A percentile compares a stretch with the other conserved stretches of the same genome.
These are phyloP conservation scores for Aspergillus tanneri DNA, from an alignment of 2,329 filamentous ascomycete species.

Conservation along the genomic window DNA sequence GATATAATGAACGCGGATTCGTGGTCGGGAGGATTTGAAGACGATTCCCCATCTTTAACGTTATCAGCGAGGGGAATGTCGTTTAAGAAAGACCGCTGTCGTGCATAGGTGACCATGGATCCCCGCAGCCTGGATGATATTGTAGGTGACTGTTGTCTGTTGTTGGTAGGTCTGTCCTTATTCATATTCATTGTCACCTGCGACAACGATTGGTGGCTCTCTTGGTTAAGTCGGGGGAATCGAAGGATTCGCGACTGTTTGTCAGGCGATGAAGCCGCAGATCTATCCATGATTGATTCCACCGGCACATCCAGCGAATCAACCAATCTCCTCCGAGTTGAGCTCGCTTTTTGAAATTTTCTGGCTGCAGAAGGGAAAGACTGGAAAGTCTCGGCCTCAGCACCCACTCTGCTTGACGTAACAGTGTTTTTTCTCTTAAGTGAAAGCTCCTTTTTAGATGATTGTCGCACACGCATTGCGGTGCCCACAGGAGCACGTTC, in stretches of 20 bases:
- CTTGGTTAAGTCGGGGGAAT: neutral
- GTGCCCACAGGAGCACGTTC: too few relatives aligned
- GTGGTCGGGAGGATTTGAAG: neutral
- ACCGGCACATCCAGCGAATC: neutral
- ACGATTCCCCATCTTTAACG: constrained; percentile 3
- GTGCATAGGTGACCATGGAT: constrained; percentile 58
- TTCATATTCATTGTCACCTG: neutral
- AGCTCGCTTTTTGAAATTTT: neutral
- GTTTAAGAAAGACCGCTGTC: constrained; percentile 59
- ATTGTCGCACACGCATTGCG: too few relatives aligned
- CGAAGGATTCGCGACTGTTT: too few relatives aligned
- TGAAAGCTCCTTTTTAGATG: too few relatives aligned
- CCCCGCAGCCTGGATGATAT: constrained; percentile 30
- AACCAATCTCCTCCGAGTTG: neutral
- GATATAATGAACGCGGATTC: too few relatives aligned
- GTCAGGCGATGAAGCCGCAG: neutral
- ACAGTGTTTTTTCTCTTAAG: too few relatives aligned
- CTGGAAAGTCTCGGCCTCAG: too few relatives aligned
- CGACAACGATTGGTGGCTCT: neutral
- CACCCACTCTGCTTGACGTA: too few relatives aligned
- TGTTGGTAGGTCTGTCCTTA: neutral
- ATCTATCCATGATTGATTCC: neutral
- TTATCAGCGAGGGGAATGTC: constrained; percentile 40
- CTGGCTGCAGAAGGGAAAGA: neutral
- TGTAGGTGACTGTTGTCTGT: constrained; percentile 11